A percentile compares a stretch with the other conserved stretches of the same genome.
phyloP scores from a whole-genome alignment of 2,329 filamentous ascomycete genomes.

The Aspergillus tubingensis region DNA sequence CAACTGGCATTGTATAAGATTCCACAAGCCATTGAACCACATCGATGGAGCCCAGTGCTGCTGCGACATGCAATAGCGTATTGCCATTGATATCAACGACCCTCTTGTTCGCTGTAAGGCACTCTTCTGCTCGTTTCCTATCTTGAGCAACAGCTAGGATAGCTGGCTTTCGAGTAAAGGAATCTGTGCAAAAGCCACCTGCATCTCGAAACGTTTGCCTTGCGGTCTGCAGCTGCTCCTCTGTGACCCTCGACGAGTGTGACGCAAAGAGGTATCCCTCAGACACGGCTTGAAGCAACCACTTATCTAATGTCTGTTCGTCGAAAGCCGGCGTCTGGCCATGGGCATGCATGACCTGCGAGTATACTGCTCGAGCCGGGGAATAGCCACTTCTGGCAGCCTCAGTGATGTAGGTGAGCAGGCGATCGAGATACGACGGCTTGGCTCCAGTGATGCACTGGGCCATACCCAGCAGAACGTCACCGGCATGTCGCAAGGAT shows the following conservation, averaged over 20 bases:
- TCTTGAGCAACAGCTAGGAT: slow-evolving; percentile 15
- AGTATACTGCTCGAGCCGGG: slow-evolving; percentile 30
- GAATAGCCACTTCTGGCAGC: slow-evolving; percentile 24
- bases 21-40: slow-evolving; percentile 13
- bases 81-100: slow-evolving; percentile 29
- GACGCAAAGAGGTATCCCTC: slow-evolving; percentile 28
- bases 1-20: too few relatives aligned
- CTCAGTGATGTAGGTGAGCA: slow-evolving; percentile 26
- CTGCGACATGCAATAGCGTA: slow-evolving; percentile 29
- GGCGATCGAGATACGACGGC: slow-evolving; percentile 24
- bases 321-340: slow-evolving; percentile 19
- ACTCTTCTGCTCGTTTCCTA: slow-evolving; percentile 11
- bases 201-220: slow-evolving; percentile 22
- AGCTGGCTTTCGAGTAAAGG: slow-evolving; percentile 24
- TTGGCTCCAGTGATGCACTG: slow-evolving; percentile 29
- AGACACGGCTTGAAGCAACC: slow-evolving; percentile 27
- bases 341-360: slow-evolving; percentile 29
- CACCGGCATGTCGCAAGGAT: slow-evolving; percentile 19
- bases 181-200: slow-evolving; percentile 28
- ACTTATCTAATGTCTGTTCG: slow-evolving; percentile 20
- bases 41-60: slow-evolving; percentile 21
- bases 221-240: slow-evolving; percentile 17
- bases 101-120: slow-evolving; percentile 9
- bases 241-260: neutral
- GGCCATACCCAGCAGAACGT: slow-evolving; percentile 30